These are phyloP conservation scores for Brasilioporus rufonigricans DNA, from an alignment of 768 basidiomycete species.

Conservation along the genomic window DNA sequence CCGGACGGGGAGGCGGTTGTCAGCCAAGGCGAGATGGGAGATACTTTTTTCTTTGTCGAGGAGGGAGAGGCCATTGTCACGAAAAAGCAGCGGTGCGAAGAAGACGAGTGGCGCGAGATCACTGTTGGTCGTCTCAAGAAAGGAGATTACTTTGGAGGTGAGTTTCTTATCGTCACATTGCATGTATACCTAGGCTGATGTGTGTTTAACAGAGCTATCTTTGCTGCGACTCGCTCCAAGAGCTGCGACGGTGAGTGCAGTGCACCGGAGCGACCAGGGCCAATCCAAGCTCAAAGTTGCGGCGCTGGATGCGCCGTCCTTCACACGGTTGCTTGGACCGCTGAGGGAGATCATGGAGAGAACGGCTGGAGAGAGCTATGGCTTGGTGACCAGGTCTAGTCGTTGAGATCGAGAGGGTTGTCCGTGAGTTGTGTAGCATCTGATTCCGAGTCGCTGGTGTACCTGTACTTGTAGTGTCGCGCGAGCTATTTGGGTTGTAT, in stretches of 20 bases:
- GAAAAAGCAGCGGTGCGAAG: constrained; percentile 62
- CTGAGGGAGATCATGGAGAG: constrained; percentile 92
- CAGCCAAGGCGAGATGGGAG: constrained; percentile 90
- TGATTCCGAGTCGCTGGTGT: neutral
- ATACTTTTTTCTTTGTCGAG: constrained; percentile 97
- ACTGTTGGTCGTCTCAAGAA: constrained; percentile 75
- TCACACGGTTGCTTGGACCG: constrained; percentile 91
- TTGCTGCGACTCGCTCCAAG: constrained; percentile 85
- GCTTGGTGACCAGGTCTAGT: constrained; percentile 32
- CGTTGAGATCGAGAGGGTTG: constrained; percentile 22
- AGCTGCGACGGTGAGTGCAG: constrained; percentile 93
- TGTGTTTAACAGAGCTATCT: constrained; percentile 68
- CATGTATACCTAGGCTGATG: constrained; percentile 3
- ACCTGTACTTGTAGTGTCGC: neutral
- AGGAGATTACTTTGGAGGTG: constrained; percentile 98
- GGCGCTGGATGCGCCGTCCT: constrained; percentile 88
- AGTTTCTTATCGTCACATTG: constrained; percentile 21
- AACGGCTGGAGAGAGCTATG: constrained; percentile 76
- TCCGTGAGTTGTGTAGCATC: neutral
- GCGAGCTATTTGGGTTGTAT: constrained; percentile 1
- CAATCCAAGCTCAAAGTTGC: constrained; percentile 84
- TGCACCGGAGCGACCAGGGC: constrained; percentile 42
- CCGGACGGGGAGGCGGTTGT: constrained; percentile 87
- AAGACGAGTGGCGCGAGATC: constrained; percentile 60
- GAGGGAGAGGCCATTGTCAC: constrained; percentile 88